Conservation (phyloP, 176 grass and related monocot species). For the Chloris gayana region DNA sequence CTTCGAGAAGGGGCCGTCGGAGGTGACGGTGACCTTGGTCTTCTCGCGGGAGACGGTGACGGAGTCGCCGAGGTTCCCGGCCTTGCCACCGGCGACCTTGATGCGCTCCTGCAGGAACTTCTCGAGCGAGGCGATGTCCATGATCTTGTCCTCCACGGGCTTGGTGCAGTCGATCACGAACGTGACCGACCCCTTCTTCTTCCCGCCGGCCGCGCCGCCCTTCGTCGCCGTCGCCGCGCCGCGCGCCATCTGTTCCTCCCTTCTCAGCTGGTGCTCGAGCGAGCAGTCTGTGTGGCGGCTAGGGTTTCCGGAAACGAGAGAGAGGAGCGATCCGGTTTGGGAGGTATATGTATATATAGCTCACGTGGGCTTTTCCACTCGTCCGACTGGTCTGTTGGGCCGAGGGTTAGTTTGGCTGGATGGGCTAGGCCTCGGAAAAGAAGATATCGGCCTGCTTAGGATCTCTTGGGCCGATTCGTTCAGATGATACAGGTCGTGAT, state of each 20-base stretch:
- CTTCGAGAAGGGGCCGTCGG: constrained; percentile 83
- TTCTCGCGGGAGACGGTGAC: constrained; percentile 75
- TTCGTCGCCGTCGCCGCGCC: neutral
- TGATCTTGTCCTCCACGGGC: constrained; percentile 95
- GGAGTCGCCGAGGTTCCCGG: constrained; percentile 73
- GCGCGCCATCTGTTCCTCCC: constrained; percentile 22
- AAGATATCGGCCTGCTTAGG: neutral
- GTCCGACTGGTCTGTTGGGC: neutral
- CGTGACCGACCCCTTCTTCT: constrained; percentile 80
- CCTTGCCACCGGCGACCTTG: constrained; percentile 91
- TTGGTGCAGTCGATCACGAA: constrained; percentile 89
- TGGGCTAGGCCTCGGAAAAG: neutral
- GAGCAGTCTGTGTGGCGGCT: constrained; percentile 36
- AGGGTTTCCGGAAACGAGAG: constrained; percentile 43
- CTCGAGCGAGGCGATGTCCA: constrained; percentile 94
- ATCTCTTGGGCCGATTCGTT: neutral
- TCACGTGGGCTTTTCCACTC: constrained; percentile 46
- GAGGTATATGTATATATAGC: constrained; percentile 35
- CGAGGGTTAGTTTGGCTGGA: neutral
- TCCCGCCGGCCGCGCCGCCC: constrained; percentile 9
- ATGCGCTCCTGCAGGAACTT: constrained; percentile 96
- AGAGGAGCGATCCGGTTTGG: neutral
- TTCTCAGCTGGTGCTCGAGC: constrained; percentile 15
- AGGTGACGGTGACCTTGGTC: constrained; percentile 80
- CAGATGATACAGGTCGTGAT: neutral